Conservation (phyloP, 345 rosid genomes). For the Eucalyptus caleyi region DNA sequence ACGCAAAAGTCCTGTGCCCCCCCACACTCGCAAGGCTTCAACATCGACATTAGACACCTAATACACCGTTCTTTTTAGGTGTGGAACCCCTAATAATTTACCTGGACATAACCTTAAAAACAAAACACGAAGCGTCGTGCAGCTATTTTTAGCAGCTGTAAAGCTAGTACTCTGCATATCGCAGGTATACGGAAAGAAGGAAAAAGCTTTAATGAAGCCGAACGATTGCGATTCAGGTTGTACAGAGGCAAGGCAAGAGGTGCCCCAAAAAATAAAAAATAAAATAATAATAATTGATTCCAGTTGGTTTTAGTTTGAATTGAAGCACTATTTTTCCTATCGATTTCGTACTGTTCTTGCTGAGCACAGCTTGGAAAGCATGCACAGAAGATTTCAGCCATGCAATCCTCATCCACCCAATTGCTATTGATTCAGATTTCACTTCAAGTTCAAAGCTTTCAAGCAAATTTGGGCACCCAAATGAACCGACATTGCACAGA, state of each 20-base stretch:
- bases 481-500: not conserved
- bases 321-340: not conserved
- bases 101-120: not conserved
- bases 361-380: not conserved
- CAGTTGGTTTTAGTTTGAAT: not conserved
- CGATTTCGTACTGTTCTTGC: not conserved
- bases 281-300: not conserved
- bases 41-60: not conserved
- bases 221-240: not conserved
- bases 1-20: not conserved
- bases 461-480: not conserved
- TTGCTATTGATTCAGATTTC: not conserved
- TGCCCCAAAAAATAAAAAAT: not conserved
- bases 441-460: not conserved
- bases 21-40: not conserved
- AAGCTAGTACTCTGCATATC: not conserved
- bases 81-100: not conserved
- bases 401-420: not conserved
- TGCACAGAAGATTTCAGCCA: not conserved
- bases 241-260: not conserved
- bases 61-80: not conserved
- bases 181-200: not conserved
- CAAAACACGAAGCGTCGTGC: not conserved
- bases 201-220: not conserved
- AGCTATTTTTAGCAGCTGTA: not conserved